Base-by-base conservation (phyloP, 345 rosid species). In the Rhizophora mangle region DNA sequence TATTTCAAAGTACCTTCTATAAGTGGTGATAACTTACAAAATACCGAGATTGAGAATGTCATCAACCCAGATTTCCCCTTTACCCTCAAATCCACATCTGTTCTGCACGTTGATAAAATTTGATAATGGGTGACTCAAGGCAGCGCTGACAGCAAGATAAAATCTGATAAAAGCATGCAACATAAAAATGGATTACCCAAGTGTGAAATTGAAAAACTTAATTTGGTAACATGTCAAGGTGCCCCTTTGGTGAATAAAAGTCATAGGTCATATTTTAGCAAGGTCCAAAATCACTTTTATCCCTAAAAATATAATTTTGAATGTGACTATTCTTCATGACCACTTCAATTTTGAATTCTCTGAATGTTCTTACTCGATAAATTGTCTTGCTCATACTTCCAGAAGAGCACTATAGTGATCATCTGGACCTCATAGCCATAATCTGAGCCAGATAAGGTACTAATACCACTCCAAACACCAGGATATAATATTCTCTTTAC, bases 41-140 rank as follows among this genome's bases (percentile, higher is more conserved):
- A 91, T 85, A 27, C 98, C 97, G 49, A 91, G 96, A 77, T 94
- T 88, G 70, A 94, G 98, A 85, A 89, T 91, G 82, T 89, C 90
- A 80, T 91, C 79, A 65, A 91, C 96, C 97, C 97, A 94, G 71
- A 94, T 85, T 76, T 94, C 98, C 21, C 91, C 98, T 75, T 81
- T 91, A 74, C 79, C 87, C 80, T 89, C 93, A 39, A 91, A 94
- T 65, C 97, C 96, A 67, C 98, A 94, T 85, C 96, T 87, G 78
- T 91, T 91, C 98, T 94, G 91, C 82, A 78, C 51, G 72, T 55
- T 56, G 54, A 59, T 36, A 21, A 70, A 62, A 71, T 70, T 57
- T 52, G 65, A 60, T 65, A 63, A 69, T 34, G 55, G 57, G 55
- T 29, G 37, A 70, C 47, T 56, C 26, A 64, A 71, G 36, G 18